Conservation (phyloP, 2,329 filamentous ascomycete genomes). For the Curvularia lunata region DNA sequence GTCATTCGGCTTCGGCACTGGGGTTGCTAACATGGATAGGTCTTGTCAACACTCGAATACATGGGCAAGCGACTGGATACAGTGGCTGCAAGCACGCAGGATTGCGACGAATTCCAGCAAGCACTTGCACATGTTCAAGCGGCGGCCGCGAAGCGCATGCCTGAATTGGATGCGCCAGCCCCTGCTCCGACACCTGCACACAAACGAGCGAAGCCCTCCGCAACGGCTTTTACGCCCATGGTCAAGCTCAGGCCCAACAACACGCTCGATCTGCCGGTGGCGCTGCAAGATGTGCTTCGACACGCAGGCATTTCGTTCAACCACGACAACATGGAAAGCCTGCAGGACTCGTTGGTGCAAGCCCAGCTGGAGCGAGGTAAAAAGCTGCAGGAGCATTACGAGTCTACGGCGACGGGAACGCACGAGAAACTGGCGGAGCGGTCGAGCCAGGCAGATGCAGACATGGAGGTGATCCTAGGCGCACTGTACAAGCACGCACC, state of each 20-base stretch:
- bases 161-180: constrained; percentile 21
- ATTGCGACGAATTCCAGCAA: constrained; percentile 40
- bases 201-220: constrained; percentile 33
- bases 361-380: constrained; percentile 42
- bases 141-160: constrained; percentile 36
- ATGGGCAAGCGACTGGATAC: constrained; percentile 48
- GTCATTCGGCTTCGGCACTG: not conserved
- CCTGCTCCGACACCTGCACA: constrained; percentile 24
- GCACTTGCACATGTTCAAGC: constrained; percentile 39
- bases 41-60: constrained; percentile 51
- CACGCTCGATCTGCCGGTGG: constrained; percentile 38
- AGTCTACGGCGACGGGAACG: constrained; percentile 39
- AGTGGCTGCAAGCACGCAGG: constrained; percentile 30
- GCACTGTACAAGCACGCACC: constrained; percentile 49
- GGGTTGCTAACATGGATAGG: constrained; percentile 30
- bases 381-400: constrained; percentile 45
- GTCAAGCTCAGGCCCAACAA: constrained; percentile 38
- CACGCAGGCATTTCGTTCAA: constrained; percentile 41
- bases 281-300: constrained; percentile 45
- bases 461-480: constrained; percentile 46
- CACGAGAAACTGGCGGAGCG: constrained; percentile 46
- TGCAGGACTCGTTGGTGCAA: constrained; percentile 37
- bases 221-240: constrained; percentile 38
- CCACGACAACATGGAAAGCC: constrained; percentile 34
- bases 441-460: constrained; percentile 45